A percentile compares a stretch with the other conserved stretches of the same genome.
phyloP scores from a whole-genome alignment of 495 filamentous ascomycete genomes.

The Penicillium atrosanguineum region DNA sequence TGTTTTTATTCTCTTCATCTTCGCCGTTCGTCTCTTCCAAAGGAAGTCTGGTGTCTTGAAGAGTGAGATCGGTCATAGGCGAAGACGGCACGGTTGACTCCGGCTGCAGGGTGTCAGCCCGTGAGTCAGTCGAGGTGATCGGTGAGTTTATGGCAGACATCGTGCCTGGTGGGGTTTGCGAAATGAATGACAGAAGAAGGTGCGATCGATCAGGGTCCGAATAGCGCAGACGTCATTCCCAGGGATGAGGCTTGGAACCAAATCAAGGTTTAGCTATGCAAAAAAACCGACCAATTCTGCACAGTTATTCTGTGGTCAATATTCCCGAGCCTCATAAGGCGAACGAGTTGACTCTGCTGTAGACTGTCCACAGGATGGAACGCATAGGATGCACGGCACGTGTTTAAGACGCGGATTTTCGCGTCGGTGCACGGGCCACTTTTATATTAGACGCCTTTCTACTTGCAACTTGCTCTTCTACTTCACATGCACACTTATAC shows the following conservation, averaged over 20 bases:
- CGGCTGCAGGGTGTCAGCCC: constrained; percentile 26
- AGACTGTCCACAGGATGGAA: neutral
- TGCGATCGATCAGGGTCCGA: constrained; percentile 7
- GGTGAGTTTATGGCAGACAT: constrained; percentile 41
- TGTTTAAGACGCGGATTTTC: constrained; percentile 24
- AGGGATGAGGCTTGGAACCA: constrained; percentile 8
- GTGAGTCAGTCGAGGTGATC: constrained; percentile 32
- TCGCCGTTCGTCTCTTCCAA: constrained; percentile 8
- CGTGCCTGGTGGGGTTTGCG: neutral
- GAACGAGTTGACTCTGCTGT: neutral
- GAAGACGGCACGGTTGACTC: constrained; percentile 48
- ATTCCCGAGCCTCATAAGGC: neutral
- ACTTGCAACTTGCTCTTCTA: neutral
- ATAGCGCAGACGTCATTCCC: constrained; percentile 17
- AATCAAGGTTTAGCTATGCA: neutral
- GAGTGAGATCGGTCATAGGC: constrained; percentile 26
- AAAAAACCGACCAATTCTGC: neutral
- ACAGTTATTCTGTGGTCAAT: neutral
- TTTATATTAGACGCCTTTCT: constrained; percentile 24
- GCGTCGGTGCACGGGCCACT: constrained; percentile 35
- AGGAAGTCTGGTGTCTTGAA: constrained; percentile 19
- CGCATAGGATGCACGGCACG: neutral
- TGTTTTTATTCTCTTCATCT: neutral
- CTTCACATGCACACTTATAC: neutral
- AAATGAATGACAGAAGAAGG: neutral